A percentile compares a stretch with the other conserved stretches of the same genome.
These are phyloP conservation scores for Fusarium tupiense DNA, from an alignment of 2,329 filamentous ascomycete species.

Conservation along the genomic window DNA sequence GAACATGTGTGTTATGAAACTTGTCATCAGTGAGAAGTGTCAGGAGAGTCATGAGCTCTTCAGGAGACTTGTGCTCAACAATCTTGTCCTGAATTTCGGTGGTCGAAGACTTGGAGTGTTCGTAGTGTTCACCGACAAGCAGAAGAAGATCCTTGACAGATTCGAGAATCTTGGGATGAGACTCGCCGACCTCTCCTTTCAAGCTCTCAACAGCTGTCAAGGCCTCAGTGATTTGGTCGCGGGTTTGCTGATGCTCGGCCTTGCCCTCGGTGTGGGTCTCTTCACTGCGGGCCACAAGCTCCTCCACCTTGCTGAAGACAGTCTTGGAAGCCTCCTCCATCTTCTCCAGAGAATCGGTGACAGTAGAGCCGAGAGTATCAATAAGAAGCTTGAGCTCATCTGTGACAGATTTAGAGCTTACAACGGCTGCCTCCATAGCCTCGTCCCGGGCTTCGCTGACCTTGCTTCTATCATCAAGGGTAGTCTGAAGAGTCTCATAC, in stretches of 20 bases:
- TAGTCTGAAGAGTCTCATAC: slow-evolving; percentile 84
- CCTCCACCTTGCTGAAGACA: slow-evolving; percentile 84
- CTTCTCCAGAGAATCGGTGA: slow-evolving; percentile 86
- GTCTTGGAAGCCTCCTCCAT: slow-evolving; percentile 88
- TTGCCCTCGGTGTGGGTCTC: slow-evolving; percentile 79
- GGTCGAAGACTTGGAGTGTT: slow-evolving; percentile 78
- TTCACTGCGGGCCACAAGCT: slow-evolving; percentile 79
- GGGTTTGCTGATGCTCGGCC: slow-evolving; percentile 82
- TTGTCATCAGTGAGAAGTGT: slow-evolving; percentile 59
- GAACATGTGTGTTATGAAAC: slow-evolving; percentile 48
- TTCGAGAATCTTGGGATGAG: slow-evolving; percentile 88
- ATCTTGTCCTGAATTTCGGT: slow-evolving; percentile 67
- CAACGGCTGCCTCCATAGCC: slow-evolving; percentile 77
- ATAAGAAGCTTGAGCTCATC: slow-evolving; percentile 90
- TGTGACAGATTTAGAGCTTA: slow-evolving; percentile 79
- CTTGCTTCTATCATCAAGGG: slow-evolving; percentile 77
- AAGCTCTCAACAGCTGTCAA: slow-evolving; percentile 78
- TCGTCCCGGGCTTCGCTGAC: slow-evolving; percentile 77
- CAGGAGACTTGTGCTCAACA: slow-evolving; percentile 68
- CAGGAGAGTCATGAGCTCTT: slow-evolving; percentile 65
- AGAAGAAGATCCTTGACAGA: slow-evolving; percentile 86
- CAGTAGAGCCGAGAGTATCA: slow-evolving; percentile 82
- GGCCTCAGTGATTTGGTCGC: slow-evolving; percentile 81
- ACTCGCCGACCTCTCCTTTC: slow-evolving; percentile 81
- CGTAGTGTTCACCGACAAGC: slow-evolving; percentile 86